These are phyloP conservation scores for Globisporangium cylindrosporum DNA, from an alignment of 352 stramenopile species.

Conservation along the genomic window DNA sequence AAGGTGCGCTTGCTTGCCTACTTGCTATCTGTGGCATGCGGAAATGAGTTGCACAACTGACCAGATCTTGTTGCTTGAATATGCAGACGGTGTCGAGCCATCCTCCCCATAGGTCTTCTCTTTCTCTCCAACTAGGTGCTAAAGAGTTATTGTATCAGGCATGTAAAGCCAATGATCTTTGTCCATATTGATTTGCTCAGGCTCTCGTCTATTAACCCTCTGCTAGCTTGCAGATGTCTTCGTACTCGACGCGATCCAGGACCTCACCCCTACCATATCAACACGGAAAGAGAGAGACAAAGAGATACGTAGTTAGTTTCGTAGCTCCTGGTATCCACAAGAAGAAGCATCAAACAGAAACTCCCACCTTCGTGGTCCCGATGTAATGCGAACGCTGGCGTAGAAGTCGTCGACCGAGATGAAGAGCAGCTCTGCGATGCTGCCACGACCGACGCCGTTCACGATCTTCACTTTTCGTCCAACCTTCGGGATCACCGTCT, in stretches of 20 bases:
- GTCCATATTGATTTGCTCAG: not conserved
- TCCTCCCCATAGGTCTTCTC: constrained; percentile 6
- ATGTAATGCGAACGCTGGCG: constrained; percentile 62
- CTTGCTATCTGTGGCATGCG: not conserved
- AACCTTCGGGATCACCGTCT: constrained; percentile 86
- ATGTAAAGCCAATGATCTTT: not conserved
- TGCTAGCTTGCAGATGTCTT: constrained; percentile 76
- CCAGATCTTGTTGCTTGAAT: not conserved
- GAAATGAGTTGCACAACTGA: constrained; percentile 2
- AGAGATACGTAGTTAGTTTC: not conserved
- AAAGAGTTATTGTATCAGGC: constrained; percentile 1
- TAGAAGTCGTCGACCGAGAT: constrained; percentile 71
- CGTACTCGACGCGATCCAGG: constrained; percentile 75
- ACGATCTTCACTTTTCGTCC: constrained; percentile 74
- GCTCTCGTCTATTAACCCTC: constrained; percentile 29
- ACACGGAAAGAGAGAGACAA: constrained; percentile 6
- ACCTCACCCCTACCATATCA: constrained; percentile 43
- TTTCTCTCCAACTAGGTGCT: not conserved
- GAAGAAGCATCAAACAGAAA: not conserved
- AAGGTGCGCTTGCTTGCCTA: constrained; percentile 4
- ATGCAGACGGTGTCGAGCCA: constrained; percentile 9
- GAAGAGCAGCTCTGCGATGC: constrained; percentile 59
- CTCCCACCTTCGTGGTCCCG: constrained; percentile 47
- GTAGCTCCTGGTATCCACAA: not conserved
- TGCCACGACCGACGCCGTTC: constrained; percentile 60